Evolutionary conservation across 1,139 yeast genomes (phyloP), one percentile per base, ranked within the genome.

Genomic region (Tardiomyces digboiensis): DNA sequence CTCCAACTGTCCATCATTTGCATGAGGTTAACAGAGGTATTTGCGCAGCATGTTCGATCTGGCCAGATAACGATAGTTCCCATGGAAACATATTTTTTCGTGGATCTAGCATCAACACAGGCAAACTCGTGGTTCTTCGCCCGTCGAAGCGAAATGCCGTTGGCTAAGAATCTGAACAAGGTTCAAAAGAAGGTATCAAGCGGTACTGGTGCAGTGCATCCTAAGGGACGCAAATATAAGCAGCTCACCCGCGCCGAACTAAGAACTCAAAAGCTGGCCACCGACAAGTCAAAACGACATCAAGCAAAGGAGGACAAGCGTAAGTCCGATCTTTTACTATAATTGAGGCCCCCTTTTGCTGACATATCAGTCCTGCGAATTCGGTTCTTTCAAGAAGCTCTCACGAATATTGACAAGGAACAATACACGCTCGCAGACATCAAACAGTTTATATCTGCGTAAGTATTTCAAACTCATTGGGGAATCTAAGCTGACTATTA

Each of bases 151-250:
- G n/a, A n/a, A 26, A 88, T 88, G 96, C 95, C 95, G 18, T 67
- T 82, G 45, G 82, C 82, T 22, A 88, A 86, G 57, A 80, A 82
- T 48, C 68, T 88, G 42, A 65, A 72, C 20, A 88, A 87, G 61
- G 84, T 89, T 39, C 75, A 78, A 53, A 84, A 84, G 65, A 76
- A 76, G 60, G 70, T 80, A 40, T 78, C 77, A 39, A 79, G 80
- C 18, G 65, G 68, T 12, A 67, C 67, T 45, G 59, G 60, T 21
- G 57, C 60, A 12, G 72, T 89, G 53, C 97, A 89, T 61, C 88
- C 94, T 37, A 82, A 82, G 58, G 95, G 97, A 7, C 75, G 97
- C 45, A 88, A 86, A 63, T 83, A 86, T 64, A 82, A 83, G 61
- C 88, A 84, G 62, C 68, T 89, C 46, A 82, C 81, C 49, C 71